Evolutionary conservation across 2,329 filamentous ascomycete genomes (phyloP), one percentile per base, ranked within the genome.

Genomic region (Boeremia lycopersici): DNA sequence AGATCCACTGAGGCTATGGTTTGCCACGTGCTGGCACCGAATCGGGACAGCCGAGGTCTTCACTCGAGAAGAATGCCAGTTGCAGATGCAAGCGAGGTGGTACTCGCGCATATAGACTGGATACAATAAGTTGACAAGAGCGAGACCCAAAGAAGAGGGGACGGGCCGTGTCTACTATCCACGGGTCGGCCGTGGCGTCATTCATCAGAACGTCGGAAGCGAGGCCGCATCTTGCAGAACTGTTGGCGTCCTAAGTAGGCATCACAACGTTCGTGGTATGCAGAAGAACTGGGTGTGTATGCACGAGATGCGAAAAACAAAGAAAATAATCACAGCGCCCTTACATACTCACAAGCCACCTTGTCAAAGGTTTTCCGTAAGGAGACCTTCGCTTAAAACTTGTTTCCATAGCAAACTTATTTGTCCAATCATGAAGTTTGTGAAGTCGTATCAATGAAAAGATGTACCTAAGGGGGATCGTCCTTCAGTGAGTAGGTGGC

Each of bases 11-110:
- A 41, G 29, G 19, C 41, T 52, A 34, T 7, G 23, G 23, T 6
- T 17, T 26, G 25, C 51, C 50, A 40, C 25, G 50, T 40, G 34
- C 26, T 54, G 51, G 45, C 51, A 40, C 49, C 45, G 35, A 28
- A 17, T 23, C 39, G 51, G 34, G n/a, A 34, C 30, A 30, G 29
- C 43, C 51, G 51, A 53, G 34, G 34, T 15, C 19, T 23, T 23
- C 19, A 23, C 19, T 23, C 19, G 19, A 23, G 19, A 23, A 5
- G 19, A 23, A 23, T 23, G 19, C 5, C 19, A 23, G 19, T 23
- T 2, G 5, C 19, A 45, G 4, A 12, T 10, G 2, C 17, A 15
- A 29, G n/a, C 17, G 17, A 10, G 25, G 30, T 7, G 13, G n/a
- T 11, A 4, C 17, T 26, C 26, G 13, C 30, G 10, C 6, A 30